Evolutionary conservation across 306 rosid genomes (phyloP).

Genomic region (Gleditsia sinensis): DNA sequence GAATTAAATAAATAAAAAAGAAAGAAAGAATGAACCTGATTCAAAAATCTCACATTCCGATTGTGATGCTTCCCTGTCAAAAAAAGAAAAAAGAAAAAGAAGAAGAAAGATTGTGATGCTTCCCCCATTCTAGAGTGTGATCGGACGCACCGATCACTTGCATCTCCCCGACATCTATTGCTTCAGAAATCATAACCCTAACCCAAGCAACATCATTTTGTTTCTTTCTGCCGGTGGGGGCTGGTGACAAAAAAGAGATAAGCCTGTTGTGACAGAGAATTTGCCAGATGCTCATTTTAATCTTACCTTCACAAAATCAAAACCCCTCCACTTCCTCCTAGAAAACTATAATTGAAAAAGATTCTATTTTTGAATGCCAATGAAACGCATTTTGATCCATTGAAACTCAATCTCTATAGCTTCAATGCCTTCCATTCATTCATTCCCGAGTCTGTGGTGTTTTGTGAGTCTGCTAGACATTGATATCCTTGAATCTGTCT

Average conservation of each 20-base stretch:
- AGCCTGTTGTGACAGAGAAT: conserved; percentile 19
- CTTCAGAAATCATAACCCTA: background rate
- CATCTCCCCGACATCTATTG: background rate
- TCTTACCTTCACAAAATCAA: background rate
- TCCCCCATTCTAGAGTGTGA: too few relatives aligned
- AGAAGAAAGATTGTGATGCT: too few relatives aligned
- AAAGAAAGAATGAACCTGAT: too few relatives aligned
- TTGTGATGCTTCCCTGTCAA: too few relatives aligned
- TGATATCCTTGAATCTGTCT: conserved; percentile 45
- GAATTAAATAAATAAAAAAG: too few relatives aligned
- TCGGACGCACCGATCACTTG: too few relatives aligned
- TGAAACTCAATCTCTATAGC: conserved; percentile 64
- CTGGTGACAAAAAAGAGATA: too few relatives aligned
- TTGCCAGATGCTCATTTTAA: background rate
- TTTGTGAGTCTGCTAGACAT: conserved; percentile 19
- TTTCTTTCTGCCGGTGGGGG: background rate
- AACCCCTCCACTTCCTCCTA: background rate
- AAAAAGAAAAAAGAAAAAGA: too few relatives aligned
- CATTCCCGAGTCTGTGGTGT: conserved; percentile 26
- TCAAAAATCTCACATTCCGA: too few relatives aligned
- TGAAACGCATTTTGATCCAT: conserved; percentile 22
- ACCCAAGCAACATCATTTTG: background rate
- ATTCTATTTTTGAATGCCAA: background rate
- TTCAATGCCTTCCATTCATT: conserved; percentile 74
- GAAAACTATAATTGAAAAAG: background rate